Percentiles rank a stretch among this genome's conserved stretches.
phyloP scores from a whole-genome alignment of 352 stramenopile species.

The Salisapilia sapeloensis region DNA sequence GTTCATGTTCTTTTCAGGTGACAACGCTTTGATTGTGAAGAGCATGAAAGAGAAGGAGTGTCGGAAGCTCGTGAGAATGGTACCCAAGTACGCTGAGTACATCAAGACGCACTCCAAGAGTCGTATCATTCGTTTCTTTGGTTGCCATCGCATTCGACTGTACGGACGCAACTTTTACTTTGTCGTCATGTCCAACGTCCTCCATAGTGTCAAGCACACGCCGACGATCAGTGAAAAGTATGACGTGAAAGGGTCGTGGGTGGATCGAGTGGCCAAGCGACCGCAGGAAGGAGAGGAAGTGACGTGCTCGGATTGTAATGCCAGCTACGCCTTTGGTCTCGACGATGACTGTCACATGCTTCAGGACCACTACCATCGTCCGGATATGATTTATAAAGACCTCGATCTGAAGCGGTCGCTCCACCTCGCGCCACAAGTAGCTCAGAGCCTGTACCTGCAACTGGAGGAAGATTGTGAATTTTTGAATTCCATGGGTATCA shows the following conservation, averaged over 20 bases:
- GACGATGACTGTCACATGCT: conserved; percentile 10
- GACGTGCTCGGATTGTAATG: conserved; percentile 50
- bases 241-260: conserved; percentile 61
- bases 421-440: conserved; percentile 12
- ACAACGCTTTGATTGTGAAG: conserved; percentile 65
- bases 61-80: conserved; percentile 47
- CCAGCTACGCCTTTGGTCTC: conserved; percentile 21
- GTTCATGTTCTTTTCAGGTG: conserved; percentile 73
- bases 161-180: conserved; percentile 75
- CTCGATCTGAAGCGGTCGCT: conserved; percentile 32
- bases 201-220: conserved; percentile 37
- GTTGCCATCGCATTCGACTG: conserved; percentile 60
- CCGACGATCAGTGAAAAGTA: conserved; percentile 53
- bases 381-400: conserved; percentile 56
- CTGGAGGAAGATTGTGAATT: conserved; percentile 41
- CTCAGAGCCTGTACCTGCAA: conserved; percentile 22
- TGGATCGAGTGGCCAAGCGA: conserved; percentile 30
- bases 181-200: conserved; percentile 63
- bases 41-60: conserved; percentile 66
- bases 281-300: conserved; percentile 31
- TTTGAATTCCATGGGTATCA: conserved; percentile 46
- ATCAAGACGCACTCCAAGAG: conserved; percentile 35
- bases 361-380: conserved; percentile 29
- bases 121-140: conserved; percentile 75
- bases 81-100: conserved; percentile 46